These are phyloP conservation scores for Neoboletus subvelutipes DNA, from an alignment of 768 basidiomycete genomes.

Conservation along the genomic window DNA sequence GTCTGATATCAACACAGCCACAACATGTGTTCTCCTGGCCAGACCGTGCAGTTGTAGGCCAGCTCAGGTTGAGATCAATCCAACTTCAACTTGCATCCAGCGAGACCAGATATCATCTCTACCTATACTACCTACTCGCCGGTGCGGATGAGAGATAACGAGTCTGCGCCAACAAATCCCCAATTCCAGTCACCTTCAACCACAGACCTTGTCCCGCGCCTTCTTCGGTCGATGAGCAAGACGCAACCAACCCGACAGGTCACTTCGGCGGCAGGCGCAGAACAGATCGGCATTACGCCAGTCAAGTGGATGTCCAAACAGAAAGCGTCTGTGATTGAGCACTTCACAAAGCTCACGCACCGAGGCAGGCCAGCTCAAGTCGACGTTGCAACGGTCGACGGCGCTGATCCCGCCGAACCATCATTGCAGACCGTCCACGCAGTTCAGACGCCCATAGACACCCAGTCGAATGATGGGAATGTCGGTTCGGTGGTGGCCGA, in stretches of 20 bases:
- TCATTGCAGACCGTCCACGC: constrained; percentile 4
- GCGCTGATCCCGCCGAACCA: constrained; percentile 4
- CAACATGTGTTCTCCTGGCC: constrained; percentile 2
- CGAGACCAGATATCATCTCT: neutral
- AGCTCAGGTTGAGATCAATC: neutral
- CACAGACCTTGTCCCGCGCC: constrained; percentile 4
- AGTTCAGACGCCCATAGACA: constrained; percentile 9
- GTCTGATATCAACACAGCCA: constrained; percentile 15
- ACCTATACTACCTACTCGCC: neutral
- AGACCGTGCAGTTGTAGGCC: neutral
- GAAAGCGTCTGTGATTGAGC: constrained; percentile 13
- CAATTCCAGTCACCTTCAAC: neutral
- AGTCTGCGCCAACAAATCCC: neutral
- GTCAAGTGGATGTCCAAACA: constrained; percentile 16
- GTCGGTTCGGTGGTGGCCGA: constrained; percentile 8
- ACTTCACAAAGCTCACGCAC: constrained; percentile 19
- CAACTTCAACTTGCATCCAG: neutral
- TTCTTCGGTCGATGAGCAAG: constrained; percentile 24
- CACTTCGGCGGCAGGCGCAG: constrained; percentile 1
- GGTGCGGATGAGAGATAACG: constrained; percentile 7
- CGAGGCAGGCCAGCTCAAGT: constrained; percentile 7
- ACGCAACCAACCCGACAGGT: constrained; percentile 16
- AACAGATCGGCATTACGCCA: constrained; percentile 6
- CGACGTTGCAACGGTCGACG: neutral
- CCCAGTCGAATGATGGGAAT: constrained; percentile 1